phyloP scores from a whole-genome alignment of 2,329 filamentous ascomycete species.

The Bipolaris gigantea region DNA sequence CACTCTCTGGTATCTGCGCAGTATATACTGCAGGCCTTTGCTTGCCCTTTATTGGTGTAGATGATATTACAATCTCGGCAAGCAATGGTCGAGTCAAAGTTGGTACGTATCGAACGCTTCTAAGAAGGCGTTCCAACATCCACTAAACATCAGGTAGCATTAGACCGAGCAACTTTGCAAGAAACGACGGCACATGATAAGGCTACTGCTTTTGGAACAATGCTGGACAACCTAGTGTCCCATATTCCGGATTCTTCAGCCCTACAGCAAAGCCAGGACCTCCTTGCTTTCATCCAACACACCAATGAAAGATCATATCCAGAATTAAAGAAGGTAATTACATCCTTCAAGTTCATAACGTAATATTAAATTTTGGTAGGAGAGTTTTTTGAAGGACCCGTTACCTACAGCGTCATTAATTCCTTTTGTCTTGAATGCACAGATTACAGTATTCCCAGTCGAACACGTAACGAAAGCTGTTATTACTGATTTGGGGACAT shows the following conservation, averaged over 20 bases:
- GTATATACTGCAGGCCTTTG: conserved; percentile 4
- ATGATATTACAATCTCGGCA: conserved; percentile 13
- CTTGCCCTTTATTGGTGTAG: conserved; percentile 2
- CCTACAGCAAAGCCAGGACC: conserved; percentile 4
- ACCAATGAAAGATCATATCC: conserved; percentile 6
- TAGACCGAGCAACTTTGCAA: not conserved
- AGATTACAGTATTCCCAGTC: conserved; percentile 10
- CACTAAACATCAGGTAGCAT: not conserved
- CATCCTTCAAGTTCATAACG: too few relatives aligned
- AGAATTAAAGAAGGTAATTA: conserved; percentile 9
- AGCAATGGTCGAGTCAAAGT: conserved; percentile 15
- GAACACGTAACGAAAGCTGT: conserved; percentile 1
- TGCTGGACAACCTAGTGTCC: conserved; percentile 6
- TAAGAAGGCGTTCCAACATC: too few relatives aligned
- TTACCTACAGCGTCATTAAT: conserved; percentile 5
- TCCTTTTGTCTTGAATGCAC: conserved; percentile 11
- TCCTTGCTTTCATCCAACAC: conserved; percentile 4
- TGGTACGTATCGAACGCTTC: not conserved
- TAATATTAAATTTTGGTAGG: too few relatives aligned
- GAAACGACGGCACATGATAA: not conserved
- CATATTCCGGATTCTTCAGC: not conserved
- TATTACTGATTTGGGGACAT: conserved; percentile 9
- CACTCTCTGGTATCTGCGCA: conserved; percentile 8
- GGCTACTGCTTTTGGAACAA: conserved; percentile 1
- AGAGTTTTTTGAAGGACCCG: conserved; percentile 6